Percentiles rank a stretch among this genome's conserved stretches.
Conservation (phyloP, 1,284 basidiomycete species). For the Ceratobasidium sp. region DNA sequence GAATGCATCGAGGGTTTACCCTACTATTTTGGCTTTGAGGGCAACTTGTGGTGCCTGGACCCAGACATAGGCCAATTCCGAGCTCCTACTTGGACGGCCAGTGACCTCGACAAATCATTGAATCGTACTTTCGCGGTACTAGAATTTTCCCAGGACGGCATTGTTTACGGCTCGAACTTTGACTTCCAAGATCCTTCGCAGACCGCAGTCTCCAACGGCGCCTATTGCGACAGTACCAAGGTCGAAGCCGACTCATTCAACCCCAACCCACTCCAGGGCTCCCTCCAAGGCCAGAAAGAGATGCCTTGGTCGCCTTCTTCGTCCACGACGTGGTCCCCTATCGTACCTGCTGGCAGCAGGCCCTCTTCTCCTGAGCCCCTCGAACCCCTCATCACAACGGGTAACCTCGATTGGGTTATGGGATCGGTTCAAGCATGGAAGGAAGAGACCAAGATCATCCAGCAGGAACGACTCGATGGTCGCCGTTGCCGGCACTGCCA, state of each 20-base stretch:
- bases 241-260: background rate
- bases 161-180: background rate
- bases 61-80: background rate
- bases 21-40: background rate
- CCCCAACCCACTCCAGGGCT: background rate
- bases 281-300: background rate
- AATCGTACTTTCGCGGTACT: background rate
- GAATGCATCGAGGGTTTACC: background rate
- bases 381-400: background rate
- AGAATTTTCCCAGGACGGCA: background rate
- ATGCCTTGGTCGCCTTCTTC: slow-evolving; percentile 19
- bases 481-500: slow-evolving; percentile 31
- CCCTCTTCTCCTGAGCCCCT: slow-evolving; percentile 16
- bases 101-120: background rate
- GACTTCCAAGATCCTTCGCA: background rate
- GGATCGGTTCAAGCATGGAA: slow-evolving; percentile 9
- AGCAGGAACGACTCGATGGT: slow-evolving; percentile 26
- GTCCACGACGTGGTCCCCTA: slow-evolving; percentile 5
- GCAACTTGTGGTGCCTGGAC: background rate
- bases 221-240: background rate
- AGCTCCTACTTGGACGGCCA: background rate
- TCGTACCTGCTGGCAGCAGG: slow-evolving; percentile 18
- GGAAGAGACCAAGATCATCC: slow-evolving; percentile 3
- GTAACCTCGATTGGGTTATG: background rate
- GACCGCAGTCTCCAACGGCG: slow-evolving; percentile 5